Conservation (phyloP, 768 basidiomycete genomes). For the Termitomyces sp. region DNA sequence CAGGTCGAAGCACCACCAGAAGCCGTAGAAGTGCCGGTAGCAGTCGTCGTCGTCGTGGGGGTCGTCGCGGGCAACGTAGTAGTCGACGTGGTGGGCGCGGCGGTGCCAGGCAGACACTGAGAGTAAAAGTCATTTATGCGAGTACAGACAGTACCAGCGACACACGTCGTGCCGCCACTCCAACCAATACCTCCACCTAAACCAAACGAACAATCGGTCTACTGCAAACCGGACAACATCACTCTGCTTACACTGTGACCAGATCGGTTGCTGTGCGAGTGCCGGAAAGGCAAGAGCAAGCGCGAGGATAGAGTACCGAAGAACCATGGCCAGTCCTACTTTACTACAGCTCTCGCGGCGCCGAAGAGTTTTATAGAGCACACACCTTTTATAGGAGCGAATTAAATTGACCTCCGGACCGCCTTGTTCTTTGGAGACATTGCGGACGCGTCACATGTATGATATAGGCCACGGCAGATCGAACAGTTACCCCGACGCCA, state of each 20-base stretch:
- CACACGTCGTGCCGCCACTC: constrained; percentile 29
- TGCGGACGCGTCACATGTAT: constrained; percentile 6
- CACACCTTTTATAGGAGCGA: neutral
- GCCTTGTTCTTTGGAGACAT: neutral
- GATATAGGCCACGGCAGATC: neutral
- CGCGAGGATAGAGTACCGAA: constrained; percentile 18
- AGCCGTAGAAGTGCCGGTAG: constrained; percentile 6
- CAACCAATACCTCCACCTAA: constrained; percentile 32
- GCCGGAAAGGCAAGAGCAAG: constrained; percentile 21
- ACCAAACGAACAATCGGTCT: neutral
- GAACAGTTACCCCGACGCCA: constrained; percentile 7
- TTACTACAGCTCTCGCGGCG: neutral
- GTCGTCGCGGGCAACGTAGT: constrained; percentile 11
- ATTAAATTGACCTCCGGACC: neutral
- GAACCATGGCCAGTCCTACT: constrained; percentile 13
- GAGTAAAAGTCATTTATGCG: constrained; percentile 26
- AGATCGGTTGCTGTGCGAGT: constrained; percentile 22
- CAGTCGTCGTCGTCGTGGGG: constrained; percentile 5
- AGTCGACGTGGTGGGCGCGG: constrained; percentile 14
- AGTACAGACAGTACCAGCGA: constrained; percentile 25
- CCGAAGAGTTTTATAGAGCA: neutral
- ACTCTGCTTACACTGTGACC: constrained; percentile 21
- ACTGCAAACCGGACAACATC: neutral
- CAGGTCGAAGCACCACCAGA: constrained; percentile 9
- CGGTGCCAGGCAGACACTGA: constrained; percentile 28